Evolutionary conservation across 2,329 filamentous ascomycete genomes (phyloP).

Genomic region (Westerdykella aurantiaca): DNA sequence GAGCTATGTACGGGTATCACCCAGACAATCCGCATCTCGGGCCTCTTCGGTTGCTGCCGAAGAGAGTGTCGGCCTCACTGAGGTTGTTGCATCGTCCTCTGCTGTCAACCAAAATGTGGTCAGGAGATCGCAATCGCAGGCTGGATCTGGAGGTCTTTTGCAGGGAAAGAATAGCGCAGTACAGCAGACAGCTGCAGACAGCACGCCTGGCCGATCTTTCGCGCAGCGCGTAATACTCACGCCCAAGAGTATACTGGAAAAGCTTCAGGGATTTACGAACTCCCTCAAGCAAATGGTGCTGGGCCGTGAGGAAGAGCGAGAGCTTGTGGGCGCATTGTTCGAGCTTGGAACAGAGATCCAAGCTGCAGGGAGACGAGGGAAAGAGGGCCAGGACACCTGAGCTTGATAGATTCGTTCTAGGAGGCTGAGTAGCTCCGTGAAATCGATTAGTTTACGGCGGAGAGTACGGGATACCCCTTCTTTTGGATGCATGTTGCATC

Average conservation of each 20-base stretch:
- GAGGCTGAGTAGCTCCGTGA: neutral
- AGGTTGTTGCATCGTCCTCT: neutral
- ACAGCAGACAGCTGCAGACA: slow-evolving; percentile 7
- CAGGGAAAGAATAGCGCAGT: slow-evolving; percentile 4
- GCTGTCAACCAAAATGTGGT: slow-evolving; percentile 7
- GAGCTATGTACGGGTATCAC: slow-evolving; percentile 24
- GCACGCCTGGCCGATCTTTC: slow-evolving; percentile 27
- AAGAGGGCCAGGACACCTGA: slow-evolving; percentile 1
- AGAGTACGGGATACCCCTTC: neutral
- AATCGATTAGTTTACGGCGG: neutral
- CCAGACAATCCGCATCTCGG: slow-evolving; percentile 6
- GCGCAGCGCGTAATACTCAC: slow-evolving; percentile 35
- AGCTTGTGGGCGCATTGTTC: slow-evolving; percentile 73
- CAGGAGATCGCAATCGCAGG: slow-evolving; percentile 9
- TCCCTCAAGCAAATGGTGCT: slow-evolving; percentile 53
- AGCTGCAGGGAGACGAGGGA: slow-evolving; percentile 56
- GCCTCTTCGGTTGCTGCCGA: slow-evolving; percentile 4
- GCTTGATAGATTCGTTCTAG: neutral
- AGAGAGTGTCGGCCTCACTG: neutral
- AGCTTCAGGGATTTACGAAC: slow-evolving; percentile 13
- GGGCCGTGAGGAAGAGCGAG: slow-evolving; percentile 59
- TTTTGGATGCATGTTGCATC: neutral
- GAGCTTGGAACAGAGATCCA: slow-evolving; percentile 70
- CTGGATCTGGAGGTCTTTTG: slow-evolving; percentile 6
- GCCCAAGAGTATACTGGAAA: slow-evolving; percentile 48